Percentiles rank a stretch among this genome's conserved stretches.
Evolutionary conservation across 257 asterid species (phyloP).

Genomic region (Nicotiana benthamiana): DNA sequence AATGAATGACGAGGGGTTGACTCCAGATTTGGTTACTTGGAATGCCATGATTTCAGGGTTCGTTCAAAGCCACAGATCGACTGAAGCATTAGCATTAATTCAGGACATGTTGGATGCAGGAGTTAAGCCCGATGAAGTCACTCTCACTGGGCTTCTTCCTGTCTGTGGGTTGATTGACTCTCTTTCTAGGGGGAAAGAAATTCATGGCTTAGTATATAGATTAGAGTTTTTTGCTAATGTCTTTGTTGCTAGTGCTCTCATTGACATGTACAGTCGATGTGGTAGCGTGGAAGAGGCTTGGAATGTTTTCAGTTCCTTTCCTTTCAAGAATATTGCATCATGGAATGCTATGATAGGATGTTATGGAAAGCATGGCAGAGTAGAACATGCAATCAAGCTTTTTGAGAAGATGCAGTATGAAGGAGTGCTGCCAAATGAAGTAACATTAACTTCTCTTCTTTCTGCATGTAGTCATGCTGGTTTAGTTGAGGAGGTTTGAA

Average conservation of each 20-base stretch:
- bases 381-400: slow-evolving; percentile 29
- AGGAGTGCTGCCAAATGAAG: slow-evolving; percentile 36
- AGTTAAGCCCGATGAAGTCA: slow-evolving; percentile 51
- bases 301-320: slow-evolving; percentile 25
- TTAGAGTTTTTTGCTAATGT: slow-evolving; percentile 31
- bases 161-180: slow-evolving; percentile 44
- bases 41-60: slow-evolving; percentile 60
- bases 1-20: slow-evolving; percentile 39
- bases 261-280: slow-evolving; percentile 63
- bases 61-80: slow-evolving; percentile 33
- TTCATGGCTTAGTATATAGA: slow-evolving; percentile 45
- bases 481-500: slow-evolving; percentile 37
- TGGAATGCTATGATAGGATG: slow-evolving; percentile 70
- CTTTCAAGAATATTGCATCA: slow-evolving; percentile 34
- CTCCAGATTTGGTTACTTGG: slow-evolving; percentile 55
- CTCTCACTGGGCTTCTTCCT: slow-evolving; percentile 47
- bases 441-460: slow-evolving; percentile 38
- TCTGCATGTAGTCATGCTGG: slow-evolving; percentile 59
- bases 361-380: slow-evolving; percentile 59
- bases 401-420: slow-evolving; percentile 42
- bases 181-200: slow-evolving; percentile 32
- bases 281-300: slow-evolving; percentile 37
- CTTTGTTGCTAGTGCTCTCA: slow-evolving; percentile 51
- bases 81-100: slow-evolving; percentile 36
- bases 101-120: slow-evolving; percentile 34